Base-by-base conservation (phyloP, 352 stramenopile species). In the Phytophthora colocasiae region DNA sequence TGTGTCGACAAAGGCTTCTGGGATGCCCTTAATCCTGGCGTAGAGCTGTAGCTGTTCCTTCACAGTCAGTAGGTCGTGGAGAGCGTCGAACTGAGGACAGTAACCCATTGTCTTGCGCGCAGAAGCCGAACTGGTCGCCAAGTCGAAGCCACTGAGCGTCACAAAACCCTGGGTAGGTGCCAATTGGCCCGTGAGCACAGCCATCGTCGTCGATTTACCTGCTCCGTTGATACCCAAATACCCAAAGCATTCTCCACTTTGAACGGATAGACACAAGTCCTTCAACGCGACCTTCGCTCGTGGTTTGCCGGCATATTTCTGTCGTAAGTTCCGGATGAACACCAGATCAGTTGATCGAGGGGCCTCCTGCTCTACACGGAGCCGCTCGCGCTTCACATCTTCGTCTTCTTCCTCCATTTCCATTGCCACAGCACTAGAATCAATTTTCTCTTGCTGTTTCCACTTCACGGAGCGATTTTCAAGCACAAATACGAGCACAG, bases 31-130 rank as follows among this genome's bases (percentile, higher is more conserved):
- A 24, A 98, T 80, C 1, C 76, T 67, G 4, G 91, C 91, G 63
- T 96, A 98, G n/a, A 99, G 80, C 58, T 85, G 77, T 10, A 98
- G 64, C 31, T 98, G 85, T 54, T 99, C 94, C 22, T 81, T 66
- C 6, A 97, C 96, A 5, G 92, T 98, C 38, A 99, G 73, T 17
- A 97, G 56, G 27, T 97, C 90, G 56, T 98, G 94, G 2, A 99
- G 75, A 10, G 93, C 84, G 64, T 99, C 96, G 56, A 98, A 97
- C 73, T 99, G 96, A 8, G 93, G 94, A 59, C 92, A 98, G 59
- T 98, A 98, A 8, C 92, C 89, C 22, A 98, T 85, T 2, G 77
- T 64, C 7, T 70, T 67, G 4, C 87, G 73, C 14, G 69, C 75
- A 15, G 68, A 50, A 38, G 67, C 54, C 4, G 61, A 64, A 56